Evolutionary conservation across 768 basidiomycete species (phyloP), one percentile per base, ranked within the genome.

Genomic region (Austroboletus eburneus): DNA sequence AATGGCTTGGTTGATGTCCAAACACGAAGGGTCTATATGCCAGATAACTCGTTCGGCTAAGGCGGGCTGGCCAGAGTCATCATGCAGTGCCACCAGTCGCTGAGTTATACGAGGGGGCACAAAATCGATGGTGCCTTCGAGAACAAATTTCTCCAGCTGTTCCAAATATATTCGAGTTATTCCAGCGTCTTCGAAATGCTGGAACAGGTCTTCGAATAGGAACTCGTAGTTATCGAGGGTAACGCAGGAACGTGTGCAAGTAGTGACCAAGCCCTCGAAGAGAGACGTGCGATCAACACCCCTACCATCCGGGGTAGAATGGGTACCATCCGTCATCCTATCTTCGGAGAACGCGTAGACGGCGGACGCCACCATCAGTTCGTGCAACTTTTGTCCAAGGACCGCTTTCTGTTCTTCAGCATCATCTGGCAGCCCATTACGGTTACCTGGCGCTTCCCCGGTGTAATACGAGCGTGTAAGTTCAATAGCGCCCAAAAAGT

Each of bases 1-100:
- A 54, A 97, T 87, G 5, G 87, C 86, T 68, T 97, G 95, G 59
- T 97, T 89, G 67, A 97, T 83, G 60, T 99, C 96, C 49, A 99
- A 69, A 56, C 85, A 90, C 2, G 79, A 69, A 1, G 95, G 92
- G 56, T 96, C 90, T 54, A 97, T 91, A 61, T 95, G 91, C 92
- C 93, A 97, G 45, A 99, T 95, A 46, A 97, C 73, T 24, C 81
- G 79, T 64, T 99, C 94, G 2, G 87, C 89, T 3, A 81, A 72
- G 40, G 89, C 87, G 8, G 85, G 81, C 29, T 83, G 78, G 12
- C 72, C 73, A 36, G 81, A 75, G 25, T 81, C 79, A 38, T 85
- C 87, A 57, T 96, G 89, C 35, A 89, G 68, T 2, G 79, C 77
- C 41, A 98, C 77, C 21, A 99, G 70, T 45, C 80, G 76, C 64